Percentiles rank a stretch among this genome's conserved stretches.
Conservation (phyloP, 164 flowering plant species). For the Akebia trifoliata region DNA sequence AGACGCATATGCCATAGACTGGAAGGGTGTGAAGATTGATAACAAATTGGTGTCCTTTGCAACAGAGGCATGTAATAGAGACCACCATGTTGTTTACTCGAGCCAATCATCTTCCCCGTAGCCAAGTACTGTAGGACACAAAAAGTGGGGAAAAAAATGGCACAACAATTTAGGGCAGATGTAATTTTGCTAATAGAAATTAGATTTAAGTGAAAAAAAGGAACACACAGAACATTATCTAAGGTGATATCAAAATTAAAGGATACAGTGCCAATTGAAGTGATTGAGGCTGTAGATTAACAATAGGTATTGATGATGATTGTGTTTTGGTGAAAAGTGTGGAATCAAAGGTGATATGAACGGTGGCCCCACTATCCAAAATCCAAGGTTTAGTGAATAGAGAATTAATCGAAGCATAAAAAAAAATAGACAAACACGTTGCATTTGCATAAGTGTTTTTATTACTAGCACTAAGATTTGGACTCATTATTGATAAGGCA, state of each 20-base stretch:
- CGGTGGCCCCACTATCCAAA: slow-evolving; percentile 7
- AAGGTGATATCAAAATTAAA: neutral
- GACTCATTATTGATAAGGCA: neutral
- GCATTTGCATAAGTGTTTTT: neutral
- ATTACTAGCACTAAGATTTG: neutral
- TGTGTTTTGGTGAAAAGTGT: neutral
- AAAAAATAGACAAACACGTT: slow-evolving; percentile 1
- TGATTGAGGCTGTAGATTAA: neutral
- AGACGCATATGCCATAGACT: slow-evolving; percentile 13
- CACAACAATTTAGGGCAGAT: slow-evolving; percentile 6
- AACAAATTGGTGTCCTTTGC: neutral
- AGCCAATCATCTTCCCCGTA: slow-evolving; percentile 9
- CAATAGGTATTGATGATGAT: neutral
- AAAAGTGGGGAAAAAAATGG: neutral
- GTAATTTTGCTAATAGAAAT: slow-evolving; percentile 7
- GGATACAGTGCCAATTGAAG: neutral
- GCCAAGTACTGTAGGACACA: slow-evolving; percentile 9
- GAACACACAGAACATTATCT: slow-evolving; percentile 3
- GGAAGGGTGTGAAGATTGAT: neutral
- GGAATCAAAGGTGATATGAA: slow-evolving; percentile 3
- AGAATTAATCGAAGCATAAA: neutral
- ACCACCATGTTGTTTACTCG: slow-evolving; percentile 13
- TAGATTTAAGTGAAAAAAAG: neutral
- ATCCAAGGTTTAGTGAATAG: slow-evolving; percentile 4
- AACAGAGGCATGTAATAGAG: slow-evolving; percentile 14